Conservation (phyloP, 1,284 basidiomycete species). For the Puccinia novopanici region DNA sequence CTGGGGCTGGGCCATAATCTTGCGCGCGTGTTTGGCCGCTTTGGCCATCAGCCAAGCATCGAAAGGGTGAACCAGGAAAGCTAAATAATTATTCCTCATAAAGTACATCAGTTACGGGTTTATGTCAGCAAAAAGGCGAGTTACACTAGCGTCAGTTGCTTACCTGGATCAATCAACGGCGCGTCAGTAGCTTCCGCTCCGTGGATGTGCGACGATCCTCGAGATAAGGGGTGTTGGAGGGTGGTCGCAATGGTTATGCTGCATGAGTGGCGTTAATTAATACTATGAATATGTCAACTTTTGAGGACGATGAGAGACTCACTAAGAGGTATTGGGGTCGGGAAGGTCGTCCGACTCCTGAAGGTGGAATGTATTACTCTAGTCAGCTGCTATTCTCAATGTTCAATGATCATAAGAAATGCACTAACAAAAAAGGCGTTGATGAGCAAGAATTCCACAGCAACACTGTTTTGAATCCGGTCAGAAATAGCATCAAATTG, state of each 20-base stretch:
- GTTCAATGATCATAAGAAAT: neutral
- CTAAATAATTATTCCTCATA: neutral
- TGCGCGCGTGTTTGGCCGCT: slow-evolving; percentile 32
- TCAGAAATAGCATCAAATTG: slow-evolving; percentile 12
- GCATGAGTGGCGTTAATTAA: neutral
- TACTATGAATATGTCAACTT: no score
- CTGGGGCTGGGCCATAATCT: slow-evolving; percentile 27
- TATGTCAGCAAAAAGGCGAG: no score
- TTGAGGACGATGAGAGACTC: neutral
- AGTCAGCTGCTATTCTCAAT: neutral
- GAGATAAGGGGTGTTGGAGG: slow-evolving; percentile 43
- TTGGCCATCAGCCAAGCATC: slow-evolving; percentile 42
- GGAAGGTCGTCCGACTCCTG: slow-evolving; percentile 21
- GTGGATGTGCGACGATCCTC: slow-evolving; percentile 37
- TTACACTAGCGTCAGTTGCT: neutral
- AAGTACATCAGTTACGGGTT: no score
- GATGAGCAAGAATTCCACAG: slow-evolving; percentile 31
- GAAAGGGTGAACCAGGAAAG: slow-evolving; percentile 38
- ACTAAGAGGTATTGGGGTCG: slow-evolving; percentile 34
- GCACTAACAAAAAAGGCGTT: slow-evolving; percentile 38
- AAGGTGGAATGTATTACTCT: neutral
- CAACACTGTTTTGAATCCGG: slow-evolving; percentile 11
- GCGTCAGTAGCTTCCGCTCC: neutral
- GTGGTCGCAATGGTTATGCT: slow-evolving; percentile 34
- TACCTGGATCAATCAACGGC: slow-evolving; percentile 41